Conservation (phyloP, 129 eudicot genomes). For the Tagetes patula region DNA sequence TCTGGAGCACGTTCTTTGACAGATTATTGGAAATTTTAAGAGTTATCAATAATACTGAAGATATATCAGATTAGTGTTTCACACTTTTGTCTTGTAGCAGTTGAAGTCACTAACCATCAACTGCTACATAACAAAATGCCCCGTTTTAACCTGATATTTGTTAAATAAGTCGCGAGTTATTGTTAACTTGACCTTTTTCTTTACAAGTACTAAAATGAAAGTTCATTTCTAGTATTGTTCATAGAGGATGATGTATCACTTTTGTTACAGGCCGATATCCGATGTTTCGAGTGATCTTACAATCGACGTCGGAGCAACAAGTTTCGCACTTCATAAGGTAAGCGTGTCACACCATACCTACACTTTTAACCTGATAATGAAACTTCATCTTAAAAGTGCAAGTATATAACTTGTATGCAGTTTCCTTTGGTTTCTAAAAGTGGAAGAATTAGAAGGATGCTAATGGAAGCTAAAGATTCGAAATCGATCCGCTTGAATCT, state of each 20-base stretch:
- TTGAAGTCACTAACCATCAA: neutral
- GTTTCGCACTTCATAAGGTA: constrained; percentile 96
- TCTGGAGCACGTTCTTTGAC: neutral
- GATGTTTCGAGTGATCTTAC: constrained; percentile 96
- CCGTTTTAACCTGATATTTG: neutral
- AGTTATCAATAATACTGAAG: too few relatives aligned
- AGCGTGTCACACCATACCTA: neutral
- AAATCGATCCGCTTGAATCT: constrained; percentile 59
- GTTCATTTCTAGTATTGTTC: neutral
- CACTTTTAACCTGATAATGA: neutral
- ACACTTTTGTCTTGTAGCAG: neutral
- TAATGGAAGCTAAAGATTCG: constrained; percentile 74
- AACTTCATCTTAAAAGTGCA: neutral
- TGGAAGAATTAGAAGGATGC: constrained; percentile 72
- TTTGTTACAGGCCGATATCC: constrained; percentile 87
- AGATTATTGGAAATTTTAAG: neutral
- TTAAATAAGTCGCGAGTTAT: neutral
- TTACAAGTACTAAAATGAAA: neutral
- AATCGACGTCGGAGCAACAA: constrained; percentile 74
- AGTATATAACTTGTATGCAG: constrained; percentile 39
- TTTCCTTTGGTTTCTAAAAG: constrained; percentile 91
- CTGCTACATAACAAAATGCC: neutral
- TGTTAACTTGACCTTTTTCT: neutral
- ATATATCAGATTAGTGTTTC: too few relatives aligned
- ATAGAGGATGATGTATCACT: constrained; percentile 3